A percentile compares a stretch with the other conserved stretches of the same genome.
phyloP scores from a whole-genome alignment of 345 rosid species.

The Eucalyptus marginata region DNA sequence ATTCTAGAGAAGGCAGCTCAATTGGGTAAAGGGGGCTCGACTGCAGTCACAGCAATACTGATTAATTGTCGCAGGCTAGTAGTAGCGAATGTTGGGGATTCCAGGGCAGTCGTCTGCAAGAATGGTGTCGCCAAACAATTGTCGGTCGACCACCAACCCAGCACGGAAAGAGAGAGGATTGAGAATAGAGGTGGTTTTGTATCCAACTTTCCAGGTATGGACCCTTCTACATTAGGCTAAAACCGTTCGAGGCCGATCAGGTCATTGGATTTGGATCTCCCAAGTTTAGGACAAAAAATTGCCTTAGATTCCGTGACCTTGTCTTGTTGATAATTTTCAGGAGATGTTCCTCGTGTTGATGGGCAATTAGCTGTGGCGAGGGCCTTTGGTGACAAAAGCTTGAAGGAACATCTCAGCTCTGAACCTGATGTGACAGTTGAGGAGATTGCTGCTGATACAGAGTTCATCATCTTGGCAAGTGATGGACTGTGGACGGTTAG shows the following conservation, averaged over 20 bases:
- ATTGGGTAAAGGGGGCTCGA: conserved; percentile 87
- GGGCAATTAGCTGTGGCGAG: conserved; percentile 95
- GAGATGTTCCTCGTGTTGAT: conserved; percentile 90
- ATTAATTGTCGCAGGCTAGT: conserved; percentile 65
- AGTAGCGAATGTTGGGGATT: conserved; percentile 92
- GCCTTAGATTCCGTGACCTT: background rate
- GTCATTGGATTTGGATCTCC: background rate
- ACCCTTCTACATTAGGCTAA: background rate
- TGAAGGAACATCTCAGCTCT: conserved; percentile 82
- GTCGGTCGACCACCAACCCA: conserved; percentile 89
- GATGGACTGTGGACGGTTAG: conserved; percentile 93
- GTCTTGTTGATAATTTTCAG: conserved; percentile 11
- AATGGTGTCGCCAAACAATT: conserved; percentile 61
- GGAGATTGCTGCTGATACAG: conserved; percentile 43
- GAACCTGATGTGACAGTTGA: conserved; percentile 66
- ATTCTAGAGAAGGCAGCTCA: conserved; percentile 64
- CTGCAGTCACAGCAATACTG: conserved; percentile 86
- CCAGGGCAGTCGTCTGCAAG: conserved; percentile 75
- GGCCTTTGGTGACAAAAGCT: conserved; percentile 88
- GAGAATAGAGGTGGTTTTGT: conserved; percentile 89
- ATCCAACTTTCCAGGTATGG: conserved; percentile 72
- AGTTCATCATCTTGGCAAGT: conserved; percentile 70
- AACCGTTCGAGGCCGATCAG: background rate
- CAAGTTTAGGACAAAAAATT: background rate
- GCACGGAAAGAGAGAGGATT: conserved; percentile 44